These are phyloP conservation scores for Podila epigama DNA, from an alignment of 192 early-diverging fungal species.

Conservation along the genomic window DNA sequence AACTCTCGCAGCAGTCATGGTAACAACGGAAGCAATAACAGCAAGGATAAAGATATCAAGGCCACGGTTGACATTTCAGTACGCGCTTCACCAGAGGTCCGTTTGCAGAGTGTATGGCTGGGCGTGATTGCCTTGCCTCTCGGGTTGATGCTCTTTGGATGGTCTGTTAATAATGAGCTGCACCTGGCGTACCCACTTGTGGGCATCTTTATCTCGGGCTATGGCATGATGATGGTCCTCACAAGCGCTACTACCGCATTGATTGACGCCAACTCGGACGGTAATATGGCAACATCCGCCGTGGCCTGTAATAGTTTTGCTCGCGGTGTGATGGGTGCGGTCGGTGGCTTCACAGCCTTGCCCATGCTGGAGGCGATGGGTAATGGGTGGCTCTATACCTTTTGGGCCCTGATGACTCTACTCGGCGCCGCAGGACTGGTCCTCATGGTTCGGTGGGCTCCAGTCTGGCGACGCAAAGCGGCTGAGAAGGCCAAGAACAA, in stretches of 20 bases:
- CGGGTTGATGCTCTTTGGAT: conserved; percentile 38
- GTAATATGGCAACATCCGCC: conserved; percentile 31
- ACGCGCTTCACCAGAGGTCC: conserved; percentile 32
- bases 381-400: conserved; percentile 38
- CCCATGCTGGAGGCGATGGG: conserved; percentile 22
- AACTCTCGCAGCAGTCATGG: no score
- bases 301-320: conserved; percentile 48
- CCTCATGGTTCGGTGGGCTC: conserved; percentile 17
- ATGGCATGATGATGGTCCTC: conserved; percentile 44
- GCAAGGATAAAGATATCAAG: conserved; percentile 3
- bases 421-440: conserved; percentile 10
- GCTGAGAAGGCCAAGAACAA: conserved; percentile 25
- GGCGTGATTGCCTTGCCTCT: conserved; percentile 28
- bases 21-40: no score
- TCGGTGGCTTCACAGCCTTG: conserved; percentile 24
- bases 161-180: conserved; percentile 22
- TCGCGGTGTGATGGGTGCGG: conserved; percentile 22
- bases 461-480: conserved; percentile 18
- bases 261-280: conserved; percentile 41
- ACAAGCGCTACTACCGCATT: conserved; percentile 33
- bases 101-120: conserved; percentile 49
- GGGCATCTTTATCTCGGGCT: conserved; percentile 28
- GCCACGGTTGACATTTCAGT: conserved; percentile 14
- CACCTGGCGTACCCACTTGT: conserved; percentile 8
- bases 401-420: conserved; percentile 31